Evolutionary conservation across 1,139 yeast species (phyloP), one percentile per base, ranked within the genome.

Genomic region (Pichia sp.): DNA sequence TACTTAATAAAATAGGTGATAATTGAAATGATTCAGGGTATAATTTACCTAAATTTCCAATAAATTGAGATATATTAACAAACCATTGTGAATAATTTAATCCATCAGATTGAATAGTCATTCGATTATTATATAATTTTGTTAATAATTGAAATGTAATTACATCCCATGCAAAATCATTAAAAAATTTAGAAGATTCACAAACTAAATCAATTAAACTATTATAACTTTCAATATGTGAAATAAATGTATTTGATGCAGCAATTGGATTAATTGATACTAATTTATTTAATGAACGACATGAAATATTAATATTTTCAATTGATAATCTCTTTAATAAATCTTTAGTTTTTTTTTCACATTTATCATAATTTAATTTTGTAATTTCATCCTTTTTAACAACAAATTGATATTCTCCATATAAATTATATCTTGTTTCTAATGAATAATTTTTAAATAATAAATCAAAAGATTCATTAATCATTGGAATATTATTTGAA

Each of bases 251-350:
- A 31, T 71, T 62, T 28, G 83, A 74, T 25, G 93, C 77, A 2
- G 95, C 86, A 23, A 91, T 60, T 1, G 98, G 98, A 56, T 88
- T 88, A n/a, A 85, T 69, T 47, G 81, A 80, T 0, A 95, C 84
- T 27, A 91, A 66, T 43, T 79, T 71, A 49, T 94, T 72, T 75
- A 85, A 83, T 75, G 86, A 81, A 20, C 79, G 78, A 29, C 74
- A 70, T 2, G 85, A 82, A 3, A 32, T 15, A n/a, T 35, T 33
- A n/a, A 49, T 39, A 50, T 87, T 89, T 48, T 86, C 91, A 45
- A 83, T 84, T n/a, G 96, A 86, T 15, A 93, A 69, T 41, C 97
- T 70, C 56, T 91, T 89, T 50, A 93, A 66, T 2, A 83, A 74
- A 53, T 80, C 82, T 55, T 83, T 88, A 1, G 96, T 86, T 28